Evolutionary conservation across 1,139 yeast genomes (phyloP), one percentile per base, ranked within the genome.

Genomic region (Nakaseomyces delphensis): DNA sequence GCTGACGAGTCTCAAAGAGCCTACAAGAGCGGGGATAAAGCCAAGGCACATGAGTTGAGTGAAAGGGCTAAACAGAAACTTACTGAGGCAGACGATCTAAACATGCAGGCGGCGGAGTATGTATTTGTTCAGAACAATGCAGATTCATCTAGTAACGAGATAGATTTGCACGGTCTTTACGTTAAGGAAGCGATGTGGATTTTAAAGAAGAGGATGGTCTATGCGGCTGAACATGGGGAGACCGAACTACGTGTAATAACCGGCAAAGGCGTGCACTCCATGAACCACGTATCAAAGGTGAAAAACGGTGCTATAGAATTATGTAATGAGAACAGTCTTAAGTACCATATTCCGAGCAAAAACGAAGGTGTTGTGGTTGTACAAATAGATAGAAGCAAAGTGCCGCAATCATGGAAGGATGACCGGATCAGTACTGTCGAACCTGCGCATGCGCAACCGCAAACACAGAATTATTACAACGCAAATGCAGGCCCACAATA

Each of bases 201-300:
- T 42, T 69, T 89, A 52, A 84, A 81, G 53, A 76, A 74, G 47
- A 72, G 97, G 45, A 74, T 91, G 42, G 71, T 74, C n/a, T 79
- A 79, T 25, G 84, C 79, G 44, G 69, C 76, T 15, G 65, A 69
- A 37, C 73, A 84, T 38, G 69, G 75, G 47, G 94, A 86, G 57
- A 55, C 69, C 1, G 70, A 68, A 41, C 60, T 77, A 43, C 66
- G 72, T 46, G 85, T 85, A 15, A 89, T 91, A 59, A 96, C 87
- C 9, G 97, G 97, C n/a, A 89, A 89, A 63, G 98, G 97, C 10
- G 59, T 78, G 41, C 97, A 91, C 60, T 84, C 96, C 0, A 70
- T 73, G 40, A 69, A 78, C 52, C 94, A 94, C 25, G 75, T 85
- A 40, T 91, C 96, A 40, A 89, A 87, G 63, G 66, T 91, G 53